Percentiles rank a stretch among this genome's conserved stretches.
phyloP scores from a whole-genome alignment of 176 grass and related monocot species.

The Cenchrus americanus region DNA sequence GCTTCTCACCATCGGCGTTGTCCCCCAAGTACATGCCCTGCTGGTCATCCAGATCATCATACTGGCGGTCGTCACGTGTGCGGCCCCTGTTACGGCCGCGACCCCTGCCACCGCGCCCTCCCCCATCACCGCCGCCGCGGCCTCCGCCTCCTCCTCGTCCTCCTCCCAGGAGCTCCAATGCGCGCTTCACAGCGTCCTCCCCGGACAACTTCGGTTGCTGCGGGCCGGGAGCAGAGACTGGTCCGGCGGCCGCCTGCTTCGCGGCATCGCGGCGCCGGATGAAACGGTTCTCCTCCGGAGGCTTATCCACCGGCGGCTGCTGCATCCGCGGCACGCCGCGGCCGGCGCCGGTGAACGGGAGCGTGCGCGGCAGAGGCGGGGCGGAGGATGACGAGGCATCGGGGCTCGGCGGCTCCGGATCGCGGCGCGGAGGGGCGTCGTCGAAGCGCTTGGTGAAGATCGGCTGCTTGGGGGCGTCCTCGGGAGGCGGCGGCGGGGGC shows the following conservation, averaged over 20 bases:
- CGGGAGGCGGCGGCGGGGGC: neutral
- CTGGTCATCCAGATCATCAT: constrained; percentile 9
- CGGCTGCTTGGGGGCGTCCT: constrained; percentile 36
- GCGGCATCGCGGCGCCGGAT: constrained; percentile 43
- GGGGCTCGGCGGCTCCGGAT: constrained; percentile 2
- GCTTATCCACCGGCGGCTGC: neutral
- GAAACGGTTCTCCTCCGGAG: constrained; percentile 64
- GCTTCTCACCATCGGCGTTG: constrained; percentile 51
- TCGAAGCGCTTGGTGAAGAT: constrained; percentile 41
- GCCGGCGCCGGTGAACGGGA: constrained; percentile 53
- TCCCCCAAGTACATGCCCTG: constrained; percentile 38
- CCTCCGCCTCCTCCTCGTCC: constrained; percentile 38
- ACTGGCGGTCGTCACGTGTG: neutral
- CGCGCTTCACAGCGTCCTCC: constrained; percentile 64
- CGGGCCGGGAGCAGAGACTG: neutral
- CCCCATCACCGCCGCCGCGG: neutral
- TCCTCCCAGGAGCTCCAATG: constrained; percentile 64
- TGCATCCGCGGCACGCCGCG: constrained; percentile 55
- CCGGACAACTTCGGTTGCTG: constrained; percentile 36
- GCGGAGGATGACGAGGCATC: constrained; percentile 3
- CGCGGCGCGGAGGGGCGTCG: neutral
- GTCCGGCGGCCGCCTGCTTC: neutral
- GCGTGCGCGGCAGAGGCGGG: constrained; percentile 3
- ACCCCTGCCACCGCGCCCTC: constrained; percentile 32
- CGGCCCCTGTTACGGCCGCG: neutral